phyloP scores from a whole-genome alignment of 2,329 filamentous ascomycete species.

The Colletotrichum spaethianum region DNA sequence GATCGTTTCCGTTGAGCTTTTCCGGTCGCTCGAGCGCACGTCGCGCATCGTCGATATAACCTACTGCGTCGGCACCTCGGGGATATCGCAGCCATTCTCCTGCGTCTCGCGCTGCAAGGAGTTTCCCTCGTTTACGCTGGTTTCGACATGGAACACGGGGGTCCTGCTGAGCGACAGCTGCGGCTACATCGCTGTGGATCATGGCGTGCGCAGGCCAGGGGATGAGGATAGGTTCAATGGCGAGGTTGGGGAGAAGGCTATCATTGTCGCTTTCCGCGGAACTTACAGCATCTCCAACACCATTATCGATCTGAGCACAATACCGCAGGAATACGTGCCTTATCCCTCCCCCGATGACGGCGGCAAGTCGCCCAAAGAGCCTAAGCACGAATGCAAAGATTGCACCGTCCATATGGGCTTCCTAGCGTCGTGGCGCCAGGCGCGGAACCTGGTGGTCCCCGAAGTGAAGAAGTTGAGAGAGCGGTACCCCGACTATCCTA shows the following conservation, averaged over 20 bases:
- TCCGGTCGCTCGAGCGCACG: slow-evolving; percentile 86
- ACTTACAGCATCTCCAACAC: slow-evolving; percentile 96
- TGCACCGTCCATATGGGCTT: slow-evolving; percentile 97
- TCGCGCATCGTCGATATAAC: slow-evolving; percentile 94
- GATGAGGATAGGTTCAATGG: slow-evolving; percentile 41
- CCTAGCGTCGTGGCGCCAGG: slow-evolving; percentile 84
- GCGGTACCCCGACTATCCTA: slow-evolving; percentile 77
- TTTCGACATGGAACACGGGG: slow-evolving; percentile 93
- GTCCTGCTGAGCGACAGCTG: slow-evolving; percentile 89
- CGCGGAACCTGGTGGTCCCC: slow-evolving; percentile 78
- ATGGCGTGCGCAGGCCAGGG: slow-evolving; percentile 57
- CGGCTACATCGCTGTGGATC: slow-evolving; percentile 93
- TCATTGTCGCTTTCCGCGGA: slow-evolving; percentile 92
- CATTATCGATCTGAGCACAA: slow-evolving; percentile 88
- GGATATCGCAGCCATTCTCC: slow-evolving; percentile 85
- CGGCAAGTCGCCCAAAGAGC: slow-evolving; percentile 51
- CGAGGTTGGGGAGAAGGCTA: slow-evolving; percentile 57
- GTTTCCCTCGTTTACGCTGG: slow-evolving; percentile 83
- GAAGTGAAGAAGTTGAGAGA: slow-evolving; percentile 72
- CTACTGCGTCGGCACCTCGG: slow-evolving; percentile 91
- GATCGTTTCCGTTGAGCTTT: slow-evolving; percentile 74
- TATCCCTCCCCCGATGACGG: slow-evolving; percentile 75
- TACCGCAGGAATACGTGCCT: slow-evolving; percentile 91
- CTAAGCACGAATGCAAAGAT: slow-evolving; percentile 77
- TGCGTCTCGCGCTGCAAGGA: slow-evolving; percentile 90